Evolutionary conservation across 2,329 filamentous ascomycete species (phyloP).

Genomic region (Neofusicoccum sp.): DNA sequence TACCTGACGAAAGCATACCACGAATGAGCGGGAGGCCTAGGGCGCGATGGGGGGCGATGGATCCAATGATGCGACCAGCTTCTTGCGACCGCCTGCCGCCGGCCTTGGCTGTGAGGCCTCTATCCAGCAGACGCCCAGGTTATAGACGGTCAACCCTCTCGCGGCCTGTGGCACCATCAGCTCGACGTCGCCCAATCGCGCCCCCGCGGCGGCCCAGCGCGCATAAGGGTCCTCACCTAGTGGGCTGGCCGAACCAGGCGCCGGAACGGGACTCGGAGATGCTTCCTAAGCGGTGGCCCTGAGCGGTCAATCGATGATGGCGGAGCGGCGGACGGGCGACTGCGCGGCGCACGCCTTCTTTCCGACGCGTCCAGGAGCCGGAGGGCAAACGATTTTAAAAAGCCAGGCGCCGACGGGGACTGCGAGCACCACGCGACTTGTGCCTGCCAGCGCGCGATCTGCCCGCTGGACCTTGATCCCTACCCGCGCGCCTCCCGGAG

Average conservation of each 20-base stretch:
- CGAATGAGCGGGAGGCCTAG: not conserved
- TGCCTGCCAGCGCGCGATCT: not conserved
- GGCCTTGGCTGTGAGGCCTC: not conserved
- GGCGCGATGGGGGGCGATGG: not conserved
- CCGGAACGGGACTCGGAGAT: constrained; percentile 14
- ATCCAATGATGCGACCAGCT: not conserved
- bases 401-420: not conserved
- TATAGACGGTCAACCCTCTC: not conserved
- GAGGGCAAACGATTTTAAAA: constrained; percentile 7
- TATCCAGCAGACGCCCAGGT: not conserved
- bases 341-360: not conserved
- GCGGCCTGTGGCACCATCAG: constrained; percentile 9
- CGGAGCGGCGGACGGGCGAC: not conserved
- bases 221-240: constrained; percentile 18
- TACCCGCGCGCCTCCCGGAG: not conserved
- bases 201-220: constrained; percentile 6
- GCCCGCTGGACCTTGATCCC: not conserved
- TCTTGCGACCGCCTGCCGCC: constrained; percentile 6
- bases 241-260: not conserved
- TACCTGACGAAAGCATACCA: constrained; percentile 15
- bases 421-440: not conserved
- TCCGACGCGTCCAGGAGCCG: not conserved
- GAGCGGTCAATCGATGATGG: constrained; percentile 5
- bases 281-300: constrained; percentile 16
- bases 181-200: constrained; percentile 14